A percentile compares a stretch with the other conserved stretches of the same genome.
phyloP scores from a whole-genome alignment of 768 basidiomycete species.

The Leccinum longicurvipes region DNA sequence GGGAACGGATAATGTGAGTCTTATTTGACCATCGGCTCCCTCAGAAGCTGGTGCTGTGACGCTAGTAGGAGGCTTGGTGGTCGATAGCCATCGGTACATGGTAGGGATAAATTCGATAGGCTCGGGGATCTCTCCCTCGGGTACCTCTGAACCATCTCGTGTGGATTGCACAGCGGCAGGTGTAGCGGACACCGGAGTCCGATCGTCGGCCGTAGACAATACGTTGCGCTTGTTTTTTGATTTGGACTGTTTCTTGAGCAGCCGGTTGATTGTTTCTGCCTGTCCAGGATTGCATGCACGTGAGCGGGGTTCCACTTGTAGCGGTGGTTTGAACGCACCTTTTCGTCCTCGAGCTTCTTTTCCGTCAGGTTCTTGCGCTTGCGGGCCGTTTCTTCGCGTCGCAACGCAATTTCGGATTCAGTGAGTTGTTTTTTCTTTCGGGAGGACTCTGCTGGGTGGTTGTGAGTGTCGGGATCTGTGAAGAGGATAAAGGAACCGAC shows the following conservation, averaged over 20 bases:
- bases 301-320: neutral
- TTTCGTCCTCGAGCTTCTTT: slow-evolving; percentile 31
- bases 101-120: slow-evolving; percentile 44
- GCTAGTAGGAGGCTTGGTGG: slow-evolving; percentile 32
- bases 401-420: slow-evolving; percentile 68
- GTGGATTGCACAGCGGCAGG: slow-evolving; percentile 28
- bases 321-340: slow-evolving; percentile 41
- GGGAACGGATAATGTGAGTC: slow-evolving; percentile 56
- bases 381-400: slow-evolving; percentile 76
- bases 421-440: slow-evolving; percentile 59
- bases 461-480: neutral
- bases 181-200: slow-evolving; percentile 30
- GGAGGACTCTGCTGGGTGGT: slow-evolving; percentile 4
- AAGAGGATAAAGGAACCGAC: slow-evolving; percentile 29
- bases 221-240: slow-evolving; percentile 58
- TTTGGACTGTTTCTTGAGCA: slow-evolving; percentile 81
- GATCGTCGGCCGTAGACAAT: slow-evolving; percentile 47
- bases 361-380: slow-evolving; percentile 66
- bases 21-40: slow-evolving; percentile 31
- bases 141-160: slow-evolving; percentile 29
- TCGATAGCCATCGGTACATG: slow-evolving; percentile 75
- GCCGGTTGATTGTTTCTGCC: slow-evolving; percentile 86
- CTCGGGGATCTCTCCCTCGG: slow-evolving; percentile 40
- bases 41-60: slow-evolving; percentile 2
- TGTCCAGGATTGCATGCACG: slow-evolving; percentile 23